phyloP scores from a whole-genome alignment of 2,329 filamentous ascomycete species.

The Botrytis porri region DNA sequence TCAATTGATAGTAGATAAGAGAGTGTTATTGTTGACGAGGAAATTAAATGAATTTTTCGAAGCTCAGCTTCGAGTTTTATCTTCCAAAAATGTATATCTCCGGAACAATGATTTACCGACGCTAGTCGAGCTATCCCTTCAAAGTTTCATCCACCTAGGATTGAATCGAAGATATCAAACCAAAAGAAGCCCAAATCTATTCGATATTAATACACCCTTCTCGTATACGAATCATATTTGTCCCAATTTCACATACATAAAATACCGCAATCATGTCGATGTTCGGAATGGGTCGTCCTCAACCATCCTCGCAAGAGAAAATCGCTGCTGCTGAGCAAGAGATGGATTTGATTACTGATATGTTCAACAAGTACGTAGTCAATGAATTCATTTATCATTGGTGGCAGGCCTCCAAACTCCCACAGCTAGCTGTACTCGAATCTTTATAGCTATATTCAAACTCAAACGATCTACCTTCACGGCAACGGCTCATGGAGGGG shows the following conservation, averaged over 20 bases:
- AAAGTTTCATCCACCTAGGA: neutral
- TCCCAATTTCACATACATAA: neutral
- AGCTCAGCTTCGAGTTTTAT: constrained; percentile 9
- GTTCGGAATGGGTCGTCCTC: constrained; percentile 70
- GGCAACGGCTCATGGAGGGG: neutral
- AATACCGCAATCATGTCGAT: constrained; percentile 59
- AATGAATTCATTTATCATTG: constrained; percentile 10
- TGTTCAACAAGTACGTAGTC: constrained; percentile 83
- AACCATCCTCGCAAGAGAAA: constrained; percentile 94
- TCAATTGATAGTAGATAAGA: neutral
- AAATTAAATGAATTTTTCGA: neutral
- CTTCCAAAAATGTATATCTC: neutral
- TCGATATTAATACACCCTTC: neutral
- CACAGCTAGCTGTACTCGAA: neutral
- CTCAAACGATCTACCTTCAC: constrained; percentile 2
- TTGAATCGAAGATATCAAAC: neutral
- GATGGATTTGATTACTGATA: constrained; percentile 95
- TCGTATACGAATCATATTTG: neutral
- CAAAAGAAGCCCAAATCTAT: neutral
- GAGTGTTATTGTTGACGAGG: constrained; percentile 7
- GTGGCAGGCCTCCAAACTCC: neutral
- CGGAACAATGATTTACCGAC: constrained; percentile 7
- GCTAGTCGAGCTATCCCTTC: constrained; percentile 11
- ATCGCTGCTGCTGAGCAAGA: constrained; percentile 94
- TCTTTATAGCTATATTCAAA: neutral